Evolutionary conservation across 129 eudicot species (phyloP), one percentile per base, ranked within the genome.

Genomic region (Saposhnikovia divaricata): DNA sequence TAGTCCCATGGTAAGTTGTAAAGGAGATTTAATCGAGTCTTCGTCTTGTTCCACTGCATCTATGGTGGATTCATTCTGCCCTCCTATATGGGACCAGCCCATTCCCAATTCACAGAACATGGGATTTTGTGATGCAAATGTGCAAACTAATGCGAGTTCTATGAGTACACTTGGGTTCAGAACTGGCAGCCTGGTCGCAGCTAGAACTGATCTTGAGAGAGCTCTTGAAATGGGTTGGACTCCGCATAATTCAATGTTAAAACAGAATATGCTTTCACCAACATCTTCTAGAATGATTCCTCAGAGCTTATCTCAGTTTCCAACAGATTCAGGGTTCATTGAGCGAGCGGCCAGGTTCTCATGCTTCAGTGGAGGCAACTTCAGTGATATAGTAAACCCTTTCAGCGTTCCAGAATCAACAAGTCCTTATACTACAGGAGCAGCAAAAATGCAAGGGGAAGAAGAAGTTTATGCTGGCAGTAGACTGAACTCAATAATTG

Each of bases 331-430:
- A n/a, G 99, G 87, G 53, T 95, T 95, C 80, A 90, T 92, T 42
- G 99, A 95, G 70, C 82, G 99, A 85, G 99, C 97, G 63, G 97
- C 99, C 2, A 82, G 95, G 77, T 87, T 87, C 76, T 92, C 99
- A 23, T 86, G 94, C 78, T 95, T 92, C 79, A 89, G 88, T 83
- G 96, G 86, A 38, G 97, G 97, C 55, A 91, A 82, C 82, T 82
- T 87, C 70, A 84, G 88, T 81, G 90, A 92, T 55, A 82, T 92
- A 84, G 75, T 89, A 77, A 90, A 85, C 90, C 90, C 91, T 57
- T 94, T 89, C 79, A 78, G 84, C 77, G 66, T 81, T 34, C 86
- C 80, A 25, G 92, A 89, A 48, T 73, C 87, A 23, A 38, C 79
- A 21, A 82, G 85, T 70, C 83, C 89, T 40, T 90, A 85, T 83